Percentiles rank a stretch among this genome's conserved stretches.
Conservation (phyloP, 2,329 filamentous ascomycete species). For the Trichoderma sp. region DNA sequence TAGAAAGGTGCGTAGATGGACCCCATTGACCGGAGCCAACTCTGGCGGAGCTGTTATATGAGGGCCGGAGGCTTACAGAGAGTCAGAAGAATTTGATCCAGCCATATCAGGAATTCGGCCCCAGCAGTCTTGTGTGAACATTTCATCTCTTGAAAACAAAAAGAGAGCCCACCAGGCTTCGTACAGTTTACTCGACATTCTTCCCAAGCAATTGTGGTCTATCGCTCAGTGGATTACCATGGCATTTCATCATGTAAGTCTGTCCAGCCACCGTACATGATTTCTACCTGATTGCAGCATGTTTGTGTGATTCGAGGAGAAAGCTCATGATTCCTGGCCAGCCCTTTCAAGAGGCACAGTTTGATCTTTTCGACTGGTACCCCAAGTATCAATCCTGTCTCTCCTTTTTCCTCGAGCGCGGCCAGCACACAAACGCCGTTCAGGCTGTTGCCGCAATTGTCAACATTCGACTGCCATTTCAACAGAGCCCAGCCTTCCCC, state of each 20-base stretch:
- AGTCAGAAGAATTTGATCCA: not conserved
- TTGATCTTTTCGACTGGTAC: constrained; percentile 92
- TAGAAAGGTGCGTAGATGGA: not conserved
- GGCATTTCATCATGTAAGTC: constrained; percentile 21
- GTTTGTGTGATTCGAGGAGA: not conserved
- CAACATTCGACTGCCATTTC: constrained; percentile 88
- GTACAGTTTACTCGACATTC: not conserved
- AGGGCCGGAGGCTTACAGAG: not conserved
- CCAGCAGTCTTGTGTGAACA: not conserved
- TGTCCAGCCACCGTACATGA: not conserved
- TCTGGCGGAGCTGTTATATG: not conserved
- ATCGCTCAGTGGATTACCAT: not conserved
- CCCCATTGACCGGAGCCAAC: not conserved
- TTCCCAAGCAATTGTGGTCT: not conserved
- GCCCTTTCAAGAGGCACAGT: constrained; percentile 50
- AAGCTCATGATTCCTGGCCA: constrained; percentile 25
- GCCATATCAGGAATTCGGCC: not conserved
- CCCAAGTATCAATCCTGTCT: constrained; percentile 87
- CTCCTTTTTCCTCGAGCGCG: constrained; percentile 86
- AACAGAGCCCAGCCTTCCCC: constrained; percentile 50
- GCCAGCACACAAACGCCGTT: constrained; percentile 77
- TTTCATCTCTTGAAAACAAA: not conserved
- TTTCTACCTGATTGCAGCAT: not conserved
- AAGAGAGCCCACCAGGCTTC: not conserved
- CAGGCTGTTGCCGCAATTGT: constrained; percentile 87